Conservation (phyloP, 140 eudicot genomes). For the Erigeron philadelphicus region DNA sequence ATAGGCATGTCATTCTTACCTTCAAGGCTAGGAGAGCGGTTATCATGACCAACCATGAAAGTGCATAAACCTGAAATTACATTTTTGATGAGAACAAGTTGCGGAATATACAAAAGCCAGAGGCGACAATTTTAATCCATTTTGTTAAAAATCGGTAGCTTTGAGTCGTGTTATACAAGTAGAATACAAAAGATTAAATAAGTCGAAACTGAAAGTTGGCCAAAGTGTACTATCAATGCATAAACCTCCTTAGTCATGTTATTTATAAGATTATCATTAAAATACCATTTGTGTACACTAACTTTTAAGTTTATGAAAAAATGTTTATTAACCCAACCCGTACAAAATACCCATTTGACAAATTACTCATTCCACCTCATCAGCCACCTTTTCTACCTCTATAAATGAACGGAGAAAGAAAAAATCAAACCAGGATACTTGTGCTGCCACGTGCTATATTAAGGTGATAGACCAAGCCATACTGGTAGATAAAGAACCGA, state of each 20-base stretch:
- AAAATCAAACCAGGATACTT: conserved; percentile 53
- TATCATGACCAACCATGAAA: conserved; percentile 90
- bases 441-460: conserved; percentile 73
- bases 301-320: background rate
- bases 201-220: background rate
- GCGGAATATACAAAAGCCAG: background rate
- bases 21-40: conserved; percentile 70
- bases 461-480: conserved; percentile 92
- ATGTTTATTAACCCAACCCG: background rate
- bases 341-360: background rate
- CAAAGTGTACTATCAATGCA: background rate
- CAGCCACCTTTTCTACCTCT: background rate
- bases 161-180: background rate
- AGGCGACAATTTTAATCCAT: background rate
- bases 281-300: background rate
- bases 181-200: background rate
- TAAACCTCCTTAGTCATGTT: background rate
- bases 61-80: conserved; percentile 71
- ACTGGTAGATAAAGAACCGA: conserved; percentile 85
- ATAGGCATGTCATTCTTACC: conserved; percentile 45
- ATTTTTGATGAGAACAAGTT: background rate
- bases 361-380: background rate
- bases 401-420: background rate
- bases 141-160: background rate
- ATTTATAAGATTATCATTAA: background rate